phyloP scores from a whole-genome alignment of 768 basidiomycete genomes.

The Mycena venus region DNA sequence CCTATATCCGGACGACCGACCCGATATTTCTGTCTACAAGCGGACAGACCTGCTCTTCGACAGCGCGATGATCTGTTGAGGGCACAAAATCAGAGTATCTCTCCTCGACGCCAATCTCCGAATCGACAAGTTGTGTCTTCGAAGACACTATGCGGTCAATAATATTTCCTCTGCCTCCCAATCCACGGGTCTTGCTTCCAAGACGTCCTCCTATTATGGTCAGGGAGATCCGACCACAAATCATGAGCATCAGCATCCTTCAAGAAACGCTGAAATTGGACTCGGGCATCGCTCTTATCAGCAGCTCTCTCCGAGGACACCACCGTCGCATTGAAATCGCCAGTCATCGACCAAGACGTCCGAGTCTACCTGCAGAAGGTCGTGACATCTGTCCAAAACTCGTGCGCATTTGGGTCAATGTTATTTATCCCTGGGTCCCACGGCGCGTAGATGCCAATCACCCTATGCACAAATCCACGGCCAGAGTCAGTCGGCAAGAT shows the following conservation, averaged over 20 bases:
- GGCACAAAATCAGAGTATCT: constrained; percentile 12
- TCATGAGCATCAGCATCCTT: not conserved
- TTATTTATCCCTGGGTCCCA: constrained; percentile 17
- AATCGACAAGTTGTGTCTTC: not conserved
- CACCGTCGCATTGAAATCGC: constrained; percentile 4
- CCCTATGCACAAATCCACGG: not conserved
- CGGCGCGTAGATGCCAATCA: constrained; percentile 9
- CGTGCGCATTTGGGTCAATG: not conserved
- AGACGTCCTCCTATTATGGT: not conserved
- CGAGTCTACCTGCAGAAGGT: not conserved
- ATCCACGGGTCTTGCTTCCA: not conserved
- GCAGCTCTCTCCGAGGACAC: not conserved
- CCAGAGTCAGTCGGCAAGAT: constrained; percentile 1
- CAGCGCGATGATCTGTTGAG: constrained; percentile 11
- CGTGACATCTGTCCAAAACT: not conserved
- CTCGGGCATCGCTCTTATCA: constrained; percentile 1
- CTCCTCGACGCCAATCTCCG: constrained; percentile 3
- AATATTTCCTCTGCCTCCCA: constrained; percentile 2
- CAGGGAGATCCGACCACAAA: not conserved
- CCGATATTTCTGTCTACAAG: no score
- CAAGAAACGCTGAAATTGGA: not conserved
- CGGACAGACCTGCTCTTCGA: no score
- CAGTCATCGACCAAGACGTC: not conserved
- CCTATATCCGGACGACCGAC: no score
- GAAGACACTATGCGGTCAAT: constrained; percentile 7